Evolutionary conservation across 257 asterid species (phyloP), one percentile per base, ranked within the genome.

Genomic region (Nicotiana tabacum): DNA sequence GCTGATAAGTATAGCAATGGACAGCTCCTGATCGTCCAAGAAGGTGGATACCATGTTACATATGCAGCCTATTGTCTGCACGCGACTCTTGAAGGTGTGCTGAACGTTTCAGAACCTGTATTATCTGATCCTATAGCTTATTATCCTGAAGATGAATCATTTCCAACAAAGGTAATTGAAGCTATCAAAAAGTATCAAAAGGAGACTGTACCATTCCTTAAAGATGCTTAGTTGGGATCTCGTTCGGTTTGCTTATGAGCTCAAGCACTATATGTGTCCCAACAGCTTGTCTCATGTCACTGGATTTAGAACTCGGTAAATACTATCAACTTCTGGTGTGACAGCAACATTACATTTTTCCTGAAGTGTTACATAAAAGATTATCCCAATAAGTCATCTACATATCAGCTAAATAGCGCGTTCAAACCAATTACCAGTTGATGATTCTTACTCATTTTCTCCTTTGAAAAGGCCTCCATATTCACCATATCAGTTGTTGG

Each of bases 11-110:
- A 93, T 51, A 78, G 94, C 67, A 30, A 79, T 43, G 99, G 99
- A 24, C 84, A 89, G 4, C 80, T 96, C 81, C 87, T 96, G 80
- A 90, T 96, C 6, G 98, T 96, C 61, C 98, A 96, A 79, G 99
- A 96, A 90, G 99, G 99, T 15, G 99, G 98, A 84, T 96, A 96
- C 84, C 98, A 96, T 87, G 85, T 92, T 35, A 96, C 99, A 2
- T 96, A 96, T 82, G 87, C 98, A 5, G 98, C 99, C 60, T 96
- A 94, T 83, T 94, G 98, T 83, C 90, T 92, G 56, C 98, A 96
- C 29, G 97, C 98, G 0, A 89, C 92, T 43, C 95, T 96, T 43
- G 98, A 96, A 86, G 98, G 98, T 8, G 93, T 94, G 86, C 97
- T 94, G 12, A 77, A 87, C 83, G 37, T 94, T n/a, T 86, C 93